Evolutionary conservation across 176 grass and related monocot species (phyloP).

Genomic region (Bromus sterilis): DNA sequence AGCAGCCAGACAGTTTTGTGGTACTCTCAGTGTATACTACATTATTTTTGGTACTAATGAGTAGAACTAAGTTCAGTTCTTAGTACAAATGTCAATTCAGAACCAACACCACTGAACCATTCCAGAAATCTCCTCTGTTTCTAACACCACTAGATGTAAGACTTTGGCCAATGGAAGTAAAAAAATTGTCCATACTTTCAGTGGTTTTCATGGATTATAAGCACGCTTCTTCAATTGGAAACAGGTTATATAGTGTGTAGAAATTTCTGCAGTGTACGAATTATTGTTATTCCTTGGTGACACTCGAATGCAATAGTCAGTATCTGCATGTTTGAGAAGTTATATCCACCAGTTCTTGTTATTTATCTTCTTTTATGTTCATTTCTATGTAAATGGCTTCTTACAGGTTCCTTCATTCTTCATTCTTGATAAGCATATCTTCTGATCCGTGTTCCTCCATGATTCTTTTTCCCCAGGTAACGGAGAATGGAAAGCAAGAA

Average conservation of each 20-base stretch:
- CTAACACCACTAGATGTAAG: background rate
- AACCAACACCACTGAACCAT: background rate
- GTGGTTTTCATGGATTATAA: background rate
- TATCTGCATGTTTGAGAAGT: background rate
- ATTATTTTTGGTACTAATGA: background rate
- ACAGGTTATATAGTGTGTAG: background rate
- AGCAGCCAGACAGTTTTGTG: background rate
- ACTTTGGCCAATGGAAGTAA: background rate
- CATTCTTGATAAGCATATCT: background rate
- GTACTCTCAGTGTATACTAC: background rate
- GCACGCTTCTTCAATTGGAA: background rate
- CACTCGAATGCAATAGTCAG: background rate
- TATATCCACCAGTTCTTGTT: background rate
- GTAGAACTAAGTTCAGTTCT: background rate
- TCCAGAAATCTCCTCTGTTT: background rate
- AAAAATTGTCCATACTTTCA: background rate
- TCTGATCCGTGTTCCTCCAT: background rate
- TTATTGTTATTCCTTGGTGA: background rate
- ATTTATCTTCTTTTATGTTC: background rate
- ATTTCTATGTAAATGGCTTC: background rate
- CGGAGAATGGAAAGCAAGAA: slow-evolving; percentile 76
- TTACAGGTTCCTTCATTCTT: background rate
- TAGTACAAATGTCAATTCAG: background rate
- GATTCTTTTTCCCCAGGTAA: slow-evolving; percentile 52
- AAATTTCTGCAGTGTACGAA: too few species aligned